Conservation (phyloP, 2,329 filamentous ascomycete species). For the Colletotrichum zoysiae region DNA sequence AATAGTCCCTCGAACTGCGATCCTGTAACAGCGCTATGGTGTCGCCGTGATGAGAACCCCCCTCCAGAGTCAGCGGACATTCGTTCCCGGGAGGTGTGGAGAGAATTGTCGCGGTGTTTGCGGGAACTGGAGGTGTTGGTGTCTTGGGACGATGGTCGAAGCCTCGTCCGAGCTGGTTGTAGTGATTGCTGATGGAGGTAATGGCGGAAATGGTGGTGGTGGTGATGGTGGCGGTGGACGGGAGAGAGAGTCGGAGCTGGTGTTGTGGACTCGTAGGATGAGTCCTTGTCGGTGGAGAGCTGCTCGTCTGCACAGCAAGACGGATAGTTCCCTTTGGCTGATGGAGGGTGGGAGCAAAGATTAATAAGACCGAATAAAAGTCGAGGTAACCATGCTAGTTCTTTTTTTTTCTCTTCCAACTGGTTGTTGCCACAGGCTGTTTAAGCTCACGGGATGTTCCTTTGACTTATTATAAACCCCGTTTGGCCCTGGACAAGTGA, state of each 20-base stretch:
- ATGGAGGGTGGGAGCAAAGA: conserved; percentile 33
- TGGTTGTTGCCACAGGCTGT: conserved; percentile 35
- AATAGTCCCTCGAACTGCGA: conserved; percentile 35
- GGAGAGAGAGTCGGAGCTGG: conserved; percentile 19
- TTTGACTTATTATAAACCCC: conserved; percentile 49
- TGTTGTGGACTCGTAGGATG: conserved; percentile 33
- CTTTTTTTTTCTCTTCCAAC: background rate
- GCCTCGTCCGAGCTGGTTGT: conserved; percentile 8
- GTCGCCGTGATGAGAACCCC: conserved; percentile 36
- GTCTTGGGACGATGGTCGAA: conserved; percentile 25
- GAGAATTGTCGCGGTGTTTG: conserved; percentile 39
- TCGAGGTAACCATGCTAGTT: conserved; percentile 41
- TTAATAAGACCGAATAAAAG: conserved; percentile 41
- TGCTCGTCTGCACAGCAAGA: conserved; percentile 31
- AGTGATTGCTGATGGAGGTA: conserved; percentile 10
- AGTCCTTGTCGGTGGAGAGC: conserved; percentile 35
- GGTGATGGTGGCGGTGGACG: conserved; percentile 17
- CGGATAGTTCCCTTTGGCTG: conserved; percentile 37
- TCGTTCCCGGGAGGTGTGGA: conserved; percentile 40
- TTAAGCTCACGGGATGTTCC: conserved; percentile 48
- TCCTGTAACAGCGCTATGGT: conserved; percentile 38
- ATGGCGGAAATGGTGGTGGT: conserved; percentile 22
- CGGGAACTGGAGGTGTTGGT: conserved; percentile 8
- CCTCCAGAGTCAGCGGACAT: conserved; percentile 51
- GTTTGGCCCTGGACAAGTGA: conserved; percentile 50